Base-by-base conservation (phyloP, 768 basidiomycete species). In the Pleurotus eryngii region DNA sequence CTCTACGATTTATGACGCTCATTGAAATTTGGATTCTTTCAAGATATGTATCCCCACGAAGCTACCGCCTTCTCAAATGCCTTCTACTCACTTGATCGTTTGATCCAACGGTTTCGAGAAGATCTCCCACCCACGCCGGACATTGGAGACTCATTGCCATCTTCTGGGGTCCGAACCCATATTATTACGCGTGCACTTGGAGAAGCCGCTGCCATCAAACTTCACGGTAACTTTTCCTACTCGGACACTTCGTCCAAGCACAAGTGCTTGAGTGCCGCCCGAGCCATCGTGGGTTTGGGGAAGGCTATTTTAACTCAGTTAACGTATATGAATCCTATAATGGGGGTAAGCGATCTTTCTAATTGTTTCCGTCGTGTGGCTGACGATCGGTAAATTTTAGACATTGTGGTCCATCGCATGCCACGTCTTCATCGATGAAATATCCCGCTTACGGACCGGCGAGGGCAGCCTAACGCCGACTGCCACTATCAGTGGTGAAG, bases 111-210 rank as follows among this genome's bases (percentile, higher is more conserved):
- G 1, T 73, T 82, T 45, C 39, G 39, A 46, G 30, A 54, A 45
- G 42, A 42, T 6, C 39, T 58, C 20, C 45, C 42, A 14, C 55
- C 55, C 22, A 12, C 26, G 4, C 42, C 55, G 24, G 51, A 54
- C n/a, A 24, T 20, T 12, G 18, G 35, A 24, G 51, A 54, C 39
- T 5, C 17, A 9, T n/a, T 39, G 8, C 51, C 42, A 14, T 40
- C 51, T 4, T 54, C 51, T 12, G 51, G 43, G 24, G 15, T 54
- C 5, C 71, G 79, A 20, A 72, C 70, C 30, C 58, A 76, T 18
- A 59, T 80, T 27, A 67, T 83, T 37, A 78, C 76, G 3, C 81
- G 81, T 62, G 75, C 78, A 24, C 69, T 85, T n/a, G 71, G 75
- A 12, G 73, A 80, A 38, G 75, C 76, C 1, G 79, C 82, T 38